Conservation (phyloP, 306 rosid genomes). For the Pyrus communis region DNA sequence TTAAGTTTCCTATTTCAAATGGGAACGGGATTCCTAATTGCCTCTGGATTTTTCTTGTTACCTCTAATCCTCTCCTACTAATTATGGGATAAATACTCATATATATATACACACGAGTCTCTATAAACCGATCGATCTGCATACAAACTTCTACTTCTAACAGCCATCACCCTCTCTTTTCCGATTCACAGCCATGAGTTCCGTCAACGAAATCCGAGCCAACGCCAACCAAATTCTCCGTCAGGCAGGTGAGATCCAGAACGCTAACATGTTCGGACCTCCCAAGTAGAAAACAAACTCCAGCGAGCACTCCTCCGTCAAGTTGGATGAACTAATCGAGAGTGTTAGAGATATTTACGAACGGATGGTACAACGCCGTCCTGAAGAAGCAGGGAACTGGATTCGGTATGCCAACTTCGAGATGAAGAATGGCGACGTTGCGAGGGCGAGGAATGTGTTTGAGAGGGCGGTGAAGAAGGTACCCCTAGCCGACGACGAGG, state of each 20-base stretch:
- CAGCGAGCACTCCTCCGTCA: no score
- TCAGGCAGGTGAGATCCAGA: constrained; percentile 65
- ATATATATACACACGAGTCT: no score
- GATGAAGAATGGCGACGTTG: constrained; percentile 64
- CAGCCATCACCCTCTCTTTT: not conserved
- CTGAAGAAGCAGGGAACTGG: constrained; percentile 52
- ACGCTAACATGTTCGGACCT: no score
- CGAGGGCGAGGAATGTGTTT: constrained; percentile 45
- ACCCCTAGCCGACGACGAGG: constrained; percentile 17
- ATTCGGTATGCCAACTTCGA: constrained; percentile 73
- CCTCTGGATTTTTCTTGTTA: no score
- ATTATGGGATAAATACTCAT: no score
- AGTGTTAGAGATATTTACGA: constrained; percentile 59
- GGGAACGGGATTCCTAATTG: no score
- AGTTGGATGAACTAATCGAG: constrained; percentile 37
- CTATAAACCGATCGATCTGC: no score
- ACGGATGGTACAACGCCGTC: constrained; percentile 56
- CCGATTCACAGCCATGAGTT: not conserved
- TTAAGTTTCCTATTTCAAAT: no score
- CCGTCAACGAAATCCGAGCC: constrained; percentile 21
- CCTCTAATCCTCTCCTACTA: no score
- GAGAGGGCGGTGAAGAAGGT: constrained; percentile 61
- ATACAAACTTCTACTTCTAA: no score
- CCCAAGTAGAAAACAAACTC: no score
- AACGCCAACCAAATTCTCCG: constrained; percentile 78